Evolutionary conservation across 345 rosid genomes (phyloP), one percentile per base, ranked within the genome.

Genomic region (Tarenaya hassleriana): DNA sequence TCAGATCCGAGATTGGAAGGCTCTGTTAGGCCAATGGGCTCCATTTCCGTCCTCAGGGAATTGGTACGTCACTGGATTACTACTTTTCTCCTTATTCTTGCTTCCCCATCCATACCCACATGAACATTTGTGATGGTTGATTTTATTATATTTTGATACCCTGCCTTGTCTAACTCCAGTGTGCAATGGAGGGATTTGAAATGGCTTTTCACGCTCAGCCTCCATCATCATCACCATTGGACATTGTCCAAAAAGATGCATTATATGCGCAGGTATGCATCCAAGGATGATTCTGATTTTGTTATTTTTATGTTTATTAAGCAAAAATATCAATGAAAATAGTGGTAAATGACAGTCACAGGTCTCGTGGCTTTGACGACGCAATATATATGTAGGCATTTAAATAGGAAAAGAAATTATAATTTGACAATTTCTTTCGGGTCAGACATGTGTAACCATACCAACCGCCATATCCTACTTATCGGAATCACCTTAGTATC

Each of bases 1-100:
- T 65, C 80, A 5, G 88, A 85, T 66, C 58, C 84, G 15, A 80
- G 95, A 65, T 50, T 72, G 38, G 97, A 85, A 62, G 79, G 72
- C 61, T 72, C 89, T 13, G n/a, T n/a, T n/a, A 78, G 64, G 66
- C 58, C 76, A 47, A 53, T 47, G 35, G 75, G 87, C 62, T 74
- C 94, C 20, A 82, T 94, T 46, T 61, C 78, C 47, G 79, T 86
- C 10, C 95, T 94, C 64, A 83, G 75, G 74, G 99, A 94, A 72
- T 68, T 94, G 67, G 99, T 88, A 24, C 8, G 15, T 10, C 17
- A 47, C 59, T 33, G 20, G 13, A n/a, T n/a, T n/a, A n/a, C n/a
- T 20, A 29, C 19, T 32, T 14, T 38, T 43, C 21, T 39, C 20
- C 38, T 60, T 20, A 15, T 48, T 3, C 14, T 41, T 40, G 35